Base-by-base conservation (phyloP, 2,329 filamentous ascomycete genomes). In the Sporothrix phasma region DNA sequence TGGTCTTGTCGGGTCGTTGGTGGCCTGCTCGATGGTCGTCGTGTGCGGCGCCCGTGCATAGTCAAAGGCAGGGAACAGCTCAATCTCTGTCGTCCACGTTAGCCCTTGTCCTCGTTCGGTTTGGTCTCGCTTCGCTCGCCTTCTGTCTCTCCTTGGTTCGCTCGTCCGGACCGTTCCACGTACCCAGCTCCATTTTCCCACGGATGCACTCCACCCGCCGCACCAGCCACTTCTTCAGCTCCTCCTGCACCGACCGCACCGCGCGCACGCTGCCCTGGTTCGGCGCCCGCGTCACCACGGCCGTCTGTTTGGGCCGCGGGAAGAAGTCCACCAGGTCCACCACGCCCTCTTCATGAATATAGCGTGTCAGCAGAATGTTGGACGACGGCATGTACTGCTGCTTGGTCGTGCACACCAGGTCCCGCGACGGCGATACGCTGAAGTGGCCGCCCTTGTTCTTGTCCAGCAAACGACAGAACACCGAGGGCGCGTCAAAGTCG, bases 311-410 rank as follows among this genome's bases (percentile, higher is more conserved):
- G 11, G 88, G 87, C 1, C 88, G 81, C 0, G 88, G 88, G 68
- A 92, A 90, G 75, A 90, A 92, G 72, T 92, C 88, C 17, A 89
- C 78, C 34, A 92, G 73, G 63, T 89, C 87, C 11, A 88, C 83
- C 0, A 90, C 88, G 0, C 88, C 89, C 64, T 88, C 83, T 69
- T 92, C 88, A 67, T 88, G 83, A 67, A 90, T 87, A 73, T 88
- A 91, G n/a, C 88, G 81, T 1, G 89, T 92, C 72, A 90, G 86
- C 2, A 92, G 77, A 65, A 92, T 87, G 69, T 89, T 90, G 56
- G 86, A 87, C 10, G 85, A 88, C 0, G 88, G 88, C 2, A 91
- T 79, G 70, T 92, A 92, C 71, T 89, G 85, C 74, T 92, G 88
- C 73, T 92, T 92, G 41, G 85, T 90, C 2, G 87, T 89, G 69